Evolutionary conservation across 2,329 filamentous ascomycete species (phyloP), one percentile per base, ranked within the genome.

Genomic region (Colletotrichum agaves): DNA sequence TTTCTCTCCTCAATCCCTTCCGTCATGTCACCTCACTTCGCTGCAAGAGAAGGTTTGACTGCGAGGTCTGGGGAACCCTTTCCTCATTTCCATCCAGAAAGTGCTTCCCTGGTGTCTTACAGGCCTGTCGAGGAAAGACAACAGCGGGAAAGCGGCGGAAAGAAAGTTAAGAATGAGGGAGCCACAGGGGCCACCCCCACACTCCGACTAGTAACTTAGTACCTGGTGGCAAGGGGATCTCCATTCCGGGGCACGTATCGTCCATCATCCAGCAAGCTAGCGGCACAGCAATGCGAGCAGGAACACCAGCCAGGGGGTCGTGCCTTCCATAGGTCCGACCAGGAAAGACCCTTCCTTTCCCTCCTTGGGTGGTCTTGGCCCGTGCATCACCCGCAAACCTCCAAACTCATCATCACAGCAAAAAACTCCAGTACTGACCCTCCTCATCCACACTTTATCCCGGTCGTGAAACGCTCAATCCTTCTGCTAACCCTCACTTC

Each of bases 321-420:
- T 8, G 21, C 11, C 41, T n/a, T 35, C 33, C 55, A 27, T n/a
- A n/a, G n/a, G n/a, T 6, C 23, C 3, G 23, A 4, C 23, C 57
- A 50, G 33, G 44, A 50, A 60, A 15, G 31, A 17, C 61, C 44
- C 19, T 47, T 47, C 23, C 10, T 8, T 23, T 52, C 23, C 52
- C 55, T 21, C 47, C n/a, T 57, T 67, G 46, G 60, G 60, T 37
- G n/a, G 19, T 17, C 39, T 52, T 58, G 60, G 64, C 46, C 53
- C 53, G 61, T 67, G 64, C 61, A 41, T 53, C 64, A 63, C 46
- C 64, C 53, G 64, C 53, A 63, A 67, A 67, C 53, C 21, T 59
- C 61, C 53, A 67, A 67, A 59, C 52, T 64, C 27, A 59, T 63
- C 60, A 64, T 53, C 61, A 52, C 39, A 35, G 63, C 49, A 66